A percentile compares a stretch with the other conserved stretches of the same genome.
These are phyloP conservation scores for Mucor racemosus DNA, from an alignment of 371 early-diverging fungal species.

Conservation along the genomic window DNA sequence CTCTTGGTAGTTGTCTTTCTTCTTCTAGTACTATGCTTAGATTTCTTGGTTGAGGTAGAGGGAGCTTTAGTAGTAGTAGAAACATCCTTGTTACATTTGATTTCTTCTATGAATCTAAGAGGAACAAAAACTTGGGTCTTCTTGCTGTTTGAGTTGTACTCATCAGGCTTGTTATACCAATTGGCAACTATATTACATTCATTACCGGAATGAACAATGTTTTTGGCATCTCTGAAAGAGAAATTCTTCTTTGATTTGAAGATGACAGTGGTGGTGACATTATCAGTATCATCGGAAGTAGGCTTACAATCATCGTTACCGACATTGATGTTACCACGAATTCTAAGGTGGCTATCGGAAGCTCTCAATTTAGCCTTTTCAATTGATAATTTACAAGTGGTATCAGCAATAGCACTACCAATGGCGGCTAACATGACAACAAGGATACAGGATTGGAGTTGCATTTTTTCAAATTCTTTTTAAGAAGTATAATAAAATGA, in stretches of 20 bases:
- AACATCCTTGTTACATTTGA: constrained; percentile 21
- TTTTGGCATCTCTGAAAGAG: constrained; percentile 10
- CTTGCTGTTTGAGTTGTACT: neutral
- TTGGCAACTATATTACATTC: constrained; percentile 18
- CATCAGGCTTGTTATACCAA: constrained; percentile 22
- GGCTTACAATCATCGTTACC: constrained; percentile 19
- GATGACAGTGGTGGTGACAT: constrained; percentile 17
- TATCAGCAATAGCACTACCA: constrained; percentile 13
- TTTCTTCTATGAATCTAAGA: neutral
- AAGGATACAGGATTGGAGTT: constrained; percentile 17
- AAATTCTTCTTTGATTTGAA: constrained; percentile 9
- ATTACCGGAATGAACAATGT: constrained; percentile 18
- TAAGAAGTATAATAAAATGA: constrained; percentile 1
- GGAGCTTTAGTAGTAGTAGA: neutral
- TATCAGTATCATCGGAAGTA: neutral
- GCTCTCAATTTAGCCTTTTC: constrained; percentile 21
- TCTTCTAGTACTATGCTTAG: constrained; percentile 20
- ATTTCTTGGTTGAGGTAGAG: constrained; percentile 8
- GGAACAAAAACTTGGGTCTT: constrained; percentile 25
- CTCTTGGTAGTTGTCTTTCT: constrained; percentile 19
- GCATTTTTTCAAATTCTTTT: constrained; percentile 10
- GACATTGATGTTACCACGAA: constrained; percentile 19
- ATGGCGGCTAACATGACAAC: constrained; percentile 14
- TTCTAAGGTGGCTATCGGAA: constrained; percentile 19
- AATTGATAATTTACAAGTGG: constrained; percentile 11